These are phyloP conservation scores for Microdochium paspali DNA, from an alignment of 2,329 filamentous ascomycete species.

Conservation along the genomic window DNA sequence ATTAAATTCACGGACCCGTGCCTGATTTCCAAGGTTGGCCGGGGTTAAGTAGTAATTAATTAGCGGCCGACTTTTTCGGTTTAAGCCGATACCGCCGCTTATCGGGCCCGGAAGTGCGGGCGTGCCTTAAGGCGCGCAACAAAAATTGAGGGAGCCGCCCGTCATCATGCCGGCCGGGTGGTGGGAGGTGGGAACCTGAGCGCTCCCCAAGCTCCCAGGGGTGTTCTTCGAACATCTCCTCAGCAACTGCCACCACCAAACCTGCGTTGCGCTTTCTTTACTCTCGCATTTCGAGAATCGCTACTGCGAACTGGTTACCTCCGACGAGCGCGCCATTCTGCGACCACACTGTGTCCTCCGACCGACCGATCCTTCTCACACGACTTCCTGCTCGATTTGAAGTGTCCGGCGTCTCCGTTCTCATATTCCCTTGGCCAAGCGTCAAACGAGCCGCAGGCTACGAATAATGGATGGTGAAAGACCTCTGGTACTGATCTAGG, in stretches of 20 bases:
- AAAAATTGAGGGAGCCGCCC: not conserved
- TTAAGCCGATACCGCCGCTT: not conserved
- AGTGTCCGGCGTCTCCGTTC: not conserved
- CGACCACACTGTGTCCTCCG: no score
- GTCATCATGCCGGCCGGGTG: not conserved
- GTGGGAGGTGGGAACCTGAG: not conserved
- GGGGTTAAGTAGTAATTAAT: not conserved
- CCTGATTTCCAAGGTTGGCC: no score
- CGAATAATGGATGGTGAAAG: conserved; percentile 17
- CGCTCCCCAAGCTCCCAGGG: not conserved
- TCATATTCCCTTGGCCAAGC: not conserved
- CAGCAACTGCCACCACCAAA: no score
- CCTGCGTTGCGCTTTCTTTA: no score
- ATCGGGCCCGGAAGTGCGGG: not conserved
- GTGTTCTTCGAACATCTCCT: not conserved
- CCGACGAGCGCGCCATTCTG: no score
- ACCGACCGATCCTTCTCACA: no score
- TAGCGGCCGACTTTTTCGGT: no score
- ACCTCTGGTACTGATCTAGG: not conserved
- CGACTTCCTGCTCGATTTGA: no score
- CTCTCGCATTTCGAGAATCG: no score
- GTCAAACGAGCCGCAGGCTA: conserved; percentile 1
- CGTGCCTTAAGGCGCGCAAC: not conserved
- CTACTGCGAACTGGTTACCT: no score
- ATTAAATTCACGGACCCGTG: no score